phyloP scores from a whole-genome alignment of 306 rosid species.

The Gleditsia sinensis region DNA sequence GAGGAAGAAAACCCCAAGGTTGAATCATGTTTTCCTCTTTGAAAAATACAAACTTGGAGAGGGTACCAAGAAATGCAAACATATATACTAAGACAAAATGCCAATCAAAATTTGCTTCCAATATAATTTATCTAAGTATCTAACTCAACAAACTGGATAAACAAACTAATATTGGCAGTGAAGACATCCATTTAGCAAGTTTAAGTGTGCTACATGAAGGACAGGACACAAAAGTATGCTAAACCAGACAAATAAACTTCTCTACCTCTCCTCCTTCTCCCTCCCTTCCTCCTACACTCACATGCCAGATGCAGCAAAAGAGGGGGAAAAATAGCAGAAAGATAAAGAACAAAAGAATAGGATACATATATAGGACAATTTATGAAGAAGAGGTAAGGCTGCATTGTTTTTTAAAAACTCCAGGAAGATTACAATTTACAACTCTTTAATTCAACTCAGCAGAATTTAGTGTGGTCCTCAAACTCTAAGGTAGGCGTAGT shows the following conservation, averaged over 20 bases:
- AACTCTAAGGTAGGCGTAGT: neutral
- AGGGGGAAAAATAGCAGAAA: conserved; percentile 1
- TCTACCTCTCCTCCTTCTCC: neutral
- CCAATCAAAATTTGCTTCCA: neutral
- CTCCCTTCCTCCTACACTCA: neutral
- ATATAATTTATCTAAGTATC: conserved; percentile 22
- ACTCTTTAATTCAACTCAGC: conserved; percentile 1
- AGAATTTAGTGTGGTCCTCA: conserved; percentile 15
- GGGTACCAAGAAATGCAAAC: conserved; percentile 1
- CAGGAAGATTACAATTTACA: neutral
- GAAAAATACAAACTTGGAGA: conserved; percentile 15
- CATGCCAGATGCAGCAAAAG: neutral
- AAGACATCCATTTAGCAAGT: conserved; percentile 26
- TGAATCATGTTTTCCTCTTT: neutral
- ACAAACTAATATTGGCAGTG: conserved; percentile 12
- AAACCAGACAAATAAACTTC: neutral
- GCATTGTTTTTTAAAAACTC: conserved; percentile 7
- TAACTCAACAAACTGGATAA: conserved; percentile 25
- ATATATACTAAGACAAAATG: neutral
- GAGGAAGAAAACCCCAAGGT: conserved; percentile 14
- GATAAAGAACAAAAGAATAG: conserved; percentile 8
- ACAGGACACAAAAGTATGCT: neutral
- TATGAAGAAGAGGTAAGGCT: neutral
- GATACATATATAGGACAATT: neutral
- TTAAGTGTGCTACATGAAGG: conserved; percentile 6